A percentile compares a stretch with the other conserved stretches of the same genome.
Evolutionary conservation across 768 basidiomycete species (phyloP).

Genomic region (Serendipita vermifera): DNA sequence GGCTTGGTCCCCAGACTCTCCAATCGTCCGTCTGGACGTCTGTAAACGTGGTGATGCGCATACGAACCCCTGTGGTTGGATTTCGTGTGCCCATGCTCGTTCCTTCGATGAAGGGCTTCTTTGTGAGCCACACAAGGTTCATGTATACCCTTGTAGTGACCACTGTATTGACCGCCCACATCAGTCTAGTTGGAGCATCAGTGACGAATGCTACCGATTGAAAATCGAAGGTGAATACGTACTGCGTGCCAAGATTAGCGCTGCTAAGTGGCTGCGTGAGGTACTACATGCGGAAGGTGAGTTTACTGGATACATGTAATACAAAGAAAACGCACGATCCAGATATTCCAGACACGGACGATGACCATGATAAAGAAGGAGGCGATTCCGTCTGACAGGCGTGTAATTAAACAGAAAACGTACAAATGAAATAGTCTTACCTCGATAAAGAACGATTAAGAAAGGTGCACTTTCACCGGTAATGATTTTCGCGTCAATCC

Average conservation of each 20-base stretch:
- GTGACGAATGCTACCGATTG: too few relatives aligned
- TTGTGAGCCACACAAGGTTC: not conserved
- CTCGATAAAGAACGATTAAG: constrained; percentile 3
- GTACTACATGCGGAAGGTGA: not conserved
- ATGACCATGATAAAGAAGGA: not conserved
- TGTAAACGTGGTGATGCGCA: too few relatives aligned
- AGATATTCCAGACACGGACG: constrained; percentile 1
- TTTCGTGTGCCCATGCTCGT: not conserved
- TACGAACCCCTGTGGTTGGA: too few relatives aligned
- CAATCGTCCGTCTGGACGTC: too few relatives aligned
- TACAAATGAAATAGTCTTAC: not conserved
- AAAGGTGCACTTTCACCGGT: not conserved
- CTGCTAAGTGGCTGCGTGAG: not conserved
- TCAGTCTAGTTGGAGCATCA: not conserved
- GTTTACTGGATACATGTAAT: not conserved
- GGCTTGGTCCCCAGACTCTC: too few relatives aligned
- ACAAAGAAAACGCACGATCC: constrained; percentile 1
- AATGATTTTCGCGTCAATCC: not conserved
- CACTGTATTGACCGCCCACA: constrained; percentile 3
- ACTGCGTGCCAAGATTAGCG: not conserved
- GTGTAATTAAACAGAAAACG: too few relatives aligned
- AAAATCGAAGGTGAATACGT: not conserved
- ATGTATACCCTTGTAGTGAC: not conserved
- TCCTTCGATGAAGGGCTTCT: not conserved
- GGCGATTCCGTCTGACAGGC: not conserved